These are phyloP conservation scores for Psilocybe azurescens DNA, from an alignment of 768 basidiomycete species.

Conservation along the genomic window DNA sequence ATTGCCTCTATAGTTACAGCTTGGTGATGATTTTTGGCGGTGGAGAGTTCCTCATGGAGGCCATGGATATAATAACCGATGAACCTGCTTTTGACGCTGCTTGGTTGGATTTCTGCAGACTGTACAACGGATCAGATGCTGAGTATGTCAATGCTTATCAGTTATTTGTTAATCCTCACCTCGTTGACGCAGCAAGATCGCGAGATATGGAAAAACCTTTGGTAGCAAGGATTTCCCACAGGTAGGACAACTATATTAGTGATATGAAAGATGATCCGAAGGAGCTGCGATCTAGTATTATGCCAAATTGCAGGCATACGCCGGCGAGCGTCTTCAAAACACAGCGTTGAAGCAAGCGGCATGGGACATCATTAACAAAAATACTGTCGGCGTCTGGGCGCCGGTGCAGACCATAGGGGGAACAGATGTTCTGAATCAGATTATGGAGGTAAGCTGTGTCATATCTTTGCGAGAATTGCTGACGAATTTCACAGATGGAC, in stretches of 20 bases:
- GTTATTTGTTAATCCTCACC: neutral
- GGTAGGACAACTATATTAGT: neutral
- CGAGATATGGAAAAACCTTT: constrained; percentile 41
- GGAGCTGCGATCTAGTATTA: constrained; percentile 31
- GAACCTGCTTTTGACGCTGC: constrained; percentile 44
- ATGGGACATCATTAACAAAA: constrained; percentile 36
- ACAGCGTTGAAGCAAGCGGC: constrained; percentile 37
- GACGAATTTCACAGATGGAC: neutral
- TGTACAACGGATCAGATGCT: constrained; percentile 39
- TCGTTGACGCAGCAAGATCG: constrained; percentile 31
- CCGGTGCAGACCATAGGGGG: constrained; percentile 45
- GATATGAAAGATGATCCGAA: neutral
- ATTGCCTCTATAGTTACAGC: constrained; percentile 28
- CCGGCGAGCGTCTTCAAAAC: constrained; percentile 39
- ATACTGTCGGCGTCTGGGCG: constrained; percentile 39
- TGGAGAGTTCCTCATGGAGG: constrained; percentile 45
- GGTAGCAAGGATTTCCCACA: constrained; percentile 35
- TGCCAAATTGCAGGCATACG: constrained; percentile 44
- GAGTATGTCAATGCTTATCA: constrained; percentile 29
- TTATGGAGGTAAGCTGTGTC: constrained; percentile 39
- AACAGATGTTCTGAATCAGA: constrained; percentile 51
- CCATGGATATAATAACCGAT: constrained; percentile 42
- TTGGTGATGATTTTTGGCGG: constrained; percentile 42
- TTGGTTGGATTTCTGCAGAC: constrained; percentile 43
- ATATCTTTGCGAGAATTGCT: neutral